Evolutionary conservation across 257 asterid species (phyloP).

Genomic region (Mentha longifolia): DNA sequence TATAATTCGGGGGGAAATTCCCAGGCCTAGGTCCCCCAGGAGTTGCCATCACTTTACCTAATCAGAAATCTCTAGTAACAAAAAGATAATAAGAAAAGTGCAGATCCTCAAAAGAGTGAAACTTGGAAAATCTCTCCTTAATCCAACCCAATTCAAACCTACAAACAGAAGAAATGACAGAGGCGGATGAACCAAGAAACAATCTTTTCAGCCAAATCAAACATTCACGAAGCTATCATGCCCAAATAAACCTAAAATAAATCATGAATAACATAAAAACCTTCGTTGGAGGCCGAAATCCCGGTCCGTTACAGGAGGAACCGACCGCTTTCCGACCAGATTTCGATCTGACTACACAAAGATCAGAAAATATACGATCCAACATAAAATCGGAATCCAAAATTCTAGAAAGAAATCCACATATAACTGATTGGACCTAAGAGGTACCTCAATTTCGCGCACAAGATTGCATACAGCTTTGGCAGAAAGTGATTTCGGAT

Average conservation of each 20-base stretch:
- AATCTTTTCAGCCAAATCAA: conserved; percentile 31
- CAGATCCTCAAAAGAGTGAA: conserved; percentile 42
- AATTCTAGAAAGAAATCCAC: background rate
- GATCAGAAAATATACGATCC: conserved; percentile 2
- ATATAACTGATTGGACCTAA: background rate
- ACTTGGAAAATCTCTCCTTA: conserved; percentile 29
- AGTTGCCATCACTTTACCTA: conserved; percentile 70
- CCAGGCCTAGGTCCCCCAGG: conserved; percentile 94
- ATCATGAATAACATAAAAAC: conserved; percentile 28
- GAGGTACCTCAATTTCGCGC: conserved; percentile 38
- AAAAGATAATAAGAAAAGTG: background rate
- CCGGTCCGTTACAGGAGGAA: conserved; percentile 44
- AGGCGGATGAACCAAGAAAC: conserved; percentile 29
- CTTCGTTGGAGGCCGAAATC: conserved; percentile 42
- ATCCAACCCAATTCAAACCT: conserved; percentile 46
- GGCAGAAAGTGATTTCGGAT: conserved; percentile 28
- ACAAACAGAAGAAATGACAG: conserved; percentile 29
- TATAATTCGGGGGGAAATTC: conserved; percentile 74
- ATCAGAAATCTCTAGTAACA: conserved; percentile 34
- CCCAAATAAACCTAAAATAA: background rate
- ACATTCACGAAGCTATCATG: conserved; percentile 4
- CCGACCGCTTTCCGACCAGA: conserved; percentile 47
- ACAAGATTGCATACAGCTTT: conserved; percentile 12
- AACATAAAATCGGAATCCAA: conserved; percentile 25
- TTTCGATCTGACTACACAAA: conserved; percentile 42